Percentiles rank a stretch among this genome's conserved stretches.
These are phyloP conservation scores for Fusarium sacchari DNA, from an alignment of 2,329 filamentous ascomycete genomes.

Conservation along the genomic window DNA sequence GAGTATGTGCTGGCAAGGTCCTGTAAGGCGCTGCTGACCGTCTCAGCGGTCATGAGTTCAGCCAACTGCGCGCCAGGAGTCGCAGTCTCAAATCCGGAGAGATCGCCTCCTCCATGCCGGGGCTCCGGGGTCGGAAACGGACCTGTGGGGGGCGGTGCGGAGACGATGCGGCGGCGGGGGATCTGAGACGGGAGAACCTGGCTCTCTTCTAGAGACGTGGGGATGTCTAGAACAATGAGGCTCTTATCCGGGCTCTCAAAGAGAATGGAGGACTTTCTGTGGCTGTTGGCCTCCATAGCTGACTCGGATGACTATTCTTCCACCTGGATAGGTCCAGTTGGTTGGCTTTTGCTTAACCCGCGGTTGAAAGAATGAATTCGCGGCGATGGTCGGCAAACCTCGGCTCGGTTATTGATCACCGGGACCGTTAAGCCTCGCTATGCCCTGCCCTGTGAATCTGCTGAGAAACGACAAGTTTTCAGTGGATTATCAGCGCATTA, in stretches of 20 bases:
- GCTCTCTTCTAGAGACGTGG: conserved; percentile 73
- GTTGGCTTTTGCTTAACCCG: neutral
- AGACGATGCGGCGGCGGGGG: conserved; percentile 56
- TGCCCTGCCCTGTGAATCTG: conserved; percentile 6
- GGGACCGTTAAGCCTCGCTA: conserved; percentile 9
- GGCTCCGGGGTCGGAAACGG: conserved; percentile 65
- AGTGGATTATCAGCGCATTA: conserved; percentile 25
- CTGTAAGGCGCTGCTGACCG: conserved; percentile 56
- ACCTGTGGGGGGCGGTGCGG: conserved; percentile 53
- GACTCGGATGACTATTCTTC: conserved; percentile 14
- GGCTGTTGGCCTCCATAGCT: conserved; percentile 10
- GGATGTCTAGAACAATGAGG: conserved; percentile 73
- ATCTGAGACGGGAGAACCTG: conserved; percentile 61
- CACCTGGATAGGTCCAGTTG: no score
- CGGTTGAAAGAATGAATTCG: conserved; percentile 21
- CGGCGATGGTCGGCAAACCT: conserved; percentile 45
- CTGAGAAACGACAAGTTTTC: conserved; percentile 4
- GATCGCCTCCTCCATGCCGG: conserved; percentile 43
- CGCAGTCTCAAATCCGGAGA: conserved; percentile 40
- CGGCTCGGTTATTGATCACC: conserved; percentile 44
- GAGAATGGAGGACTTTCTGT: conserved; percentile 44
- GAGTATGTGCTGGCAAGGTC: conserved; percentile 43
- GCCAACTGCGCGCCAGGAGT: conserved; percentile 61
- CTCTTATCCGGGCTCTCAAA: conserved; percentile 51
- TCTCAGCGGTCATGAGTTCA: conserved; percentile 63